Evolutionary conservation across 2,329 filamentous ascomycete species (phyloP).

Genomic region (Simplicillium sp.): DNA sequence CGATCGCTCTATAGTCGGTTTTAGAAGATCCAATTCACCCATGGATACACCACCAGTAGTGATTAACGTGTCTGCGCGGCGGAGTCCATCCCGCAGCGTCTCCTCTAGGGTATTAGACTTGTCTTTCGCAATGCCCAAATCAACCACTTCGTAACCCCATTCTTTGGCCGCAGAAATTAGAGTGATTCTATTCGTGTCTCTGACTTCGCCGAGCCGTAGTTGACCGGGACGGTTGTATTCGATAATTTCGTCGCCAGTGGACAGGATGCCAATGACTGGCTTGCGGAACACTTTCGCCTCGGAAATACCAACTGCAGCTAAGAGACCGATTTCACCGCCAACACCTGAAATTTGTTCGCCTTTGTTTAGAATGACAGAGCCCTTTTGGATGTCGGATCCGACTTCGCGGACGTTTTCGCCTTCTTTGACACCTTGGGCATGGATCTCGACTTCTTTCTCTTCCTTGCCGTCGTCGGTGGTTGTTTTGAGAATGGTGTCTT

Average conservation of each 20-base stretch:
- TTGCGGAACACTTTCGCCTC: constrained; percentile 64
- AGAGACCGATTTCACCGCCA: constrained; percentile 82
- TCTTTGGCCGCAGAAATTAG: constrained; percentile 68
- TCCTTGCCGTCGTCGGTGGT: constrained; percentile 73
- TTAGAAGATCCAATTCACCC: constrained; percentile 94
- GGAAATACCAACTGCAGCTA: constrained; percentile 72
- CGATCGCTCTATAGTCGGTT: constrained; percentile 85
- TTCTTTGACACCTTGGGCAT: constrained; percentile 62
- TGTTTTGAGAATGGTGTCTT: constrained; percentile 73
- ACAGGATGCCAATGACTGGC: constrained; percentile 77
- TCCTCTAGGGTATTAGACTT: constrained; percentile 65
- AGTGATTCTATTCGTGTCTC: constrained; percentile 87
- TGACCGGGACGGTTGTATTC: constrained; percentile 54
- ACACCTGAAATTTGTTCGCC: constrained; percentile 79
- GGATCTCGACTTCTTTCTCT: constrained; percentile 79
- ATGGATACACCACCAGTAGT: constrained; percentile 94
- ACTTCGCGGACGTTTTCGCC: constrained; percentile 88
- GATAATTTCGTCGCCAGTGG: constrained; percentile 91
- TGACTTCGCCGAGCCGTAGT: constrained; percentile 71
- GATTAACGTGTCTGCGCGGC: constrained; percentile 70
- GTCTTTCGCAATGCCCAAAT: constrained; percentile 78
- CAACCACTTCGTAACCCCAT: constrained; percentile 69
- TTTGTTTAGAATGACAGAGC: constrained; percentile 59
- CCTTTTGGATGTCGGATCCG: constrained; percentile 73
- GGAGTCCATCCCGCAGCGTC: constrained; percentile 64